Conservation (phyloP, 1,284 basidiomycete genomes). For the Ceratobasidium theobromae region DNA sequence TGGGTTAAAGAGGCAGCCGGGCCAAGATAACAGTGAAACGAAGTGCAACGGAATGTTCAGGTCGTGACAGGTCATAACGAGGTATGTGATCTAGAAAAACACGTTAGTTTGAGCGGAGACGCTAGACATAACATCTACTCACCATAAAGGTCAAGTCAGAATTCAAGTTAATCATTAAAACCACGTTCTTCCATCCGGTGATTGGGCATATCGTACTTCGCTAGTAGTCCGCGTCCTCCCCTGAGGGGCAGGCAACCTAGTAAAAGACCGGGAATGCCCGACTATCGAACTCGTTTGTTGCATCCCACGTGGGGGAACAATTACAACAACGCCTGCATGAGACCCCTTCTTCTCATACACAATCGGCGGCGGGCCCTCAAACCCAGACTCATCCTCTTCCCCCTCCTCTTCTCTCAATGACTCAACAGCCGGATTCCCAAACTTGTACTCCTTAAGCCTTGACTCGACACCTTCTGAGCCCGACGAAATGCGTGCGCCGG, state of each 20-base stretch:
- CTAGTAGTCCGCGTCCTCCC: conserved; percentile 7
- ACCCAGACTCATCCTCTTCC: not conserved
- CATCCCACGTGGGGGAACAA: conserved; percentile 1
- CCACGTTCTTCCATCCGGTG: conserved; percentile 3
- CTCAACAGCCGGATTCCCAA: not conserved
- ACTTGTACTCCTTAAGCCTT: conserved; percentile 11
- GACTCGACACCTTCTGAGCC: not conserved
- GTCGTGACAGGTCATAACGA: too few relatives aligned
- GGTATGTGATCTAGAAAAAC: not conserved
- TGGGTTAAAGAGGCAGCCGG: too few relatives aligned
- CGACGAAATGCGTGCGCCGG: not conserved
- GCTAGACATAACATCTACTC: not conserved
- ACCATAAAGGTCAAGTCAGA: not conserved
- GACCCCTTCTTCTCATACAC: conserved; percentile 25
- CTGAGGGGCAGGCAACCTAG: not conserved
- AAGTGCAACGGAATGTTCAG: too few relatives aligned
- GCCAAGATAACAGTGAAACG: too few relatives aligned
- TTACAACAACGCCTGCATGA: conserved; percentile 16
- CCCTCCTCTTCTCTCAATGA: not conserved
- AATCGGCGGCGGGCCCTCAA: not conserved
- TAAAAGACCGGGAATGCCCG: not conserved
- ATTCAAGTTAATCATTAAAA: not conserved
- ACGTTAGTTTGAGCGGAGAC: not conserved
- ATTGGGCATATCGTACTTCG: conserved; percentile 2
- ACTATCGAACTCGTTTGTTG: not conserved